Evolutionary conservation across 2,329 filamentous ascomycete genomes (phyloP).

Genomic region (Macrophomina tecta): DNA sequence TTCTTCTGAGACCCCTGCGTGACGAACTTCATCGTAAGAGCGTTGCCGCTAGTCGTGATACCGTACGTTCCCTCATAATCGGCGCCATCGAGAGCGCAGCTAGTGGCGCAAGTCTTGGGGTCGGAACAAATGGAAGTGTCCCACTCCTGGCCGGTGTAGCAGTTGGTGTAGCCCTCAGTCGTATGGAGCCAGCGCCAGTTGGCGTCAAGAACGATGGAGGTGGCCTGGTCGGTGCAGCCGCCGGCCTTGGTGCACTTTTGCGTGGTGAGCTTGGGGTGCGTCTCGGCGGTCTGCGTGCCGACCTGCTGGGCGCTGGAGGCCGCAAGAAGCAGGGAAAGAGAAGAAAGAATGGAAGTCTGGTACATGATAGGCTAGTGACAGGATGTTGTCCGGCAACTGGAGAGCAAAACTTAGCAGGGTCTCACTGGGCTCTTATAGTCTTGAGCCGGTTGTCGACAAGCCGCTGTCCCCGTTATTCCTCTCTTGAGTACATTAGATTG

Average conservation of each 20-base stretch:
- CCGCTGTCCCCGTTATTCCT: not conserved
- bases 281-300: conserved; percentile 49
- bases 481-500: not conserved
- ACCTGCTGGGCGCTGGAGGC: conserved; percentile 50
- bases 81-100: conserved; percentile 51
- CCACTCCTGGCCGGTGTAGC: conserved; percentile 55
- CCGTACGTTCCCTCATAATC: conserved; percentile 54
- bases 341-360: conserved; percentile 47
- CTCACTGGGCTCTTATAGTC: conserved; percentile 1
- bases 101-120: conserved; percentile 44
- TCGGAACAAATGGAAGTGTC: conserved; percentile 49
- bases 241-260: conserved; percentile 49
- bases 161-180: conserved; percentile 53
- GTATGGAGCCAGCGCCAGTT: conserved; percentile 60
- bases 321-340: conserved; percentile 46
- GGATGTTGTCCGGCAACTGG: conserved; percentile 23
- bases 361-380: conserved; percentile 41
- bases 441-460: not conserved
- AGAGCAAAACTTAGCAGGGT: not conserved
- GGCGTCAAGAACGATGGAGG: conserved; percentile 50
- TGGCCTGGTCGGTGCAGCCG: conserved; percentile 46
- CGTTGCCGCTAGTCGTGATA: conserved; percentile 58
- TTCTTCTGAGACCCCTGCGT: conserved; percentile 56
- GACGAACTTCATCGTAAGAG: conserved; percentile 64
- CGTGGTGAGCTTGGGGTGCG: conserved; percentile 49